Evolutionary conservation across 2,329 filamentous ascomycete species (phyloP), one percentile per base, ranked within the genome.

Genomic region (Pestalotiopsis sp.): DNA sequence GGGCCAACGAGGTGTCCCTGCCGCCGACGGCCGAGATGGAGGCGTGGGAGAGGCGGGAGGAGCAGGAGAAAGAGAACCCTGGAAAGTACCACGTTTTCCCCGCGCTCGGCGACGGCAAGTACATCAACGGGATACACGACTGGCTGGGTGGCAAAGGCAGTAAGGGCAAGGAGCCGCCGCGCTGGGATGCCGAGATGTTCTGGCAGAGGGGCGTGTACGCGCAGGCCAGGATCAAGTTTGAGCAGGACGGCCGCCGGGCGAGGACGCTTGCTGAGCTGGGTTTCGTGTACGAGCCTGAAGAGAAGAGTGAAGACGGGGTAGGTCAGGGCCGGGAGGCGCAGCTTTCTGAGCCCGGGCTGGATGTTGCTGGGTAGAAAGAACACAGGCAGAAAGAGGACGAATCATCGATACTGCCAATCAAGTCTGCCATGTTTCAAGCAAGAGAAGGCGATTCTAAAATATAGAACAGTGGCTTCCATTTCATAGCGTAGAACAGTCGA

Each of bases 201-300:
- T 97, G 93, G 93, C 86, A 92, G 75, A 85, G 95, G 20, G 85
- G 87, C 68, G 84, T 90, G 3, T 92, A 92, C 73, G 84, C 87
- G 0, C 84, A 90, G 13, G 92, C 95, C 45, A 92, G 93, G 79
- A 86, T 90, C 73, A 87, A 86, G 38, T 98, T 96, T 77, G 87
- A 91, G 68, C 83, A 86, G 70, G 82, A 83, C 49, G 94, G 93
- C 0, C 86, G 90, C 45, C 82, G 80, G 6, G 90, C 94, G 11
- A 91, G 80, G 76, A 89, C 84, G 3, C 77, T 97, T 25, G 86
- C 88, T 71, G 92, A 97, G 72, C 82, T 97, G 38, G 95, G 93
- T 0, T 93, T 92, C 75, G 78, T 83, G 66, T 93, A 86, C 75
- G 82, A 84, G 38, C 70, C 74, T 9, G 49, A 68, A 25, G 38